Percentiles rank a stretch among this genome's conserved stretches.
These are phyloP conservation scores for Macrotyloma uniflorum DNA, from an alignment of 306 rosid genomes.

Conservation along the genomic window DNA sequence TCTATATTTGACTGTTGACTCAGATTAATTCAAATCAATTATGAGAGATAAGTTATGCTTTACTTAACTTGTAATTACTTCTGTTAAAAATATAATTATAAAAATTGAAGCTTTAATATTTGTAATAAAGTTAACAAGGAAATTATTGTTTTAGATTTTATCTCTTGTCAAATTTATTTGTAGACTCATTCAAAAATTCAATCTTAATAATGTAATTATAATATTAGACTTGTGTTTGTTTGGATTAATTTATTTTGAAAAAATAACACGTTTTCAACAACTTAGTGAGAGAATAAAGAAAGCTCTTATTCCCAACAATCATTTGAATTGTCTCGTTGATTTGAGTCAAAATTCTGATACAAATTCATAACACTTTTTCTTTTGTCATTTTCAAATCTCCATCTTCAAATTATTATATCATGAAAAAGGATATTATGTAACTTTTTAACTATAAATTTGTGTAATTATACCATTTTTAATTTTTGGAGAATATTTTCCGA, in stretches of 20 bases:
- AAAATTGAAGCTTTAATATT: not conserved
- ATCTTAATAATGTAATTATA: not conserved
- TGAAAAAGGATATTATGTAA: not conserved
- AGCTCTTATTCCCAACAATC: not conserved
- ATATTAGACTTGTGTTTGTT: not conserved
- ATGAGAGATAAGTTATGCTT: not conserved
- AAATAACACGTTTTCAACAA: not conserved
- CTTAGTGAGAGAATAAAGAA: not conserved
- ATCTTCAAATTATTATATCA: not conserved
- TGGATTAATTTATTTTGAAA: not conserved
- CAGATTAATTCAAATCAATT: not conserved
- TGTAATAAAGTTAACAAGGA: not conserved
- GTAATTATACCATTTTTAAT: not conserved
- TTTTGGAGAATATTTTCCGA: not conserved
- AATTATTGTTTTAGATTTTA: not conserved
- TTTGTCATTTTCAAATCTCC: not conserved
- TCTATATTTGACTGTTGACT: conserved; percentile 6
- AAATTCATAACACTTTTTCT: not conserved
- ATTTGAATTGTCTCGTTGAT: not conserved
- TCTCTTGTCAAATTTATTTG: not conserved
- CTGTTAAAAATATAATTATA: not conserved
- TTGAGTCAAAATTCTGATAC: not conserved
- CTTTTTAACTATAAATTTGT: not conserved
- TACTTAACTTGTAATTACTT: not conserved
- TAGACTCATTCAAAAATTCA: not conserved